Conservation (phyloP, 768 basidiomycete genomes). For the Suillus clintonianus region DNA sequence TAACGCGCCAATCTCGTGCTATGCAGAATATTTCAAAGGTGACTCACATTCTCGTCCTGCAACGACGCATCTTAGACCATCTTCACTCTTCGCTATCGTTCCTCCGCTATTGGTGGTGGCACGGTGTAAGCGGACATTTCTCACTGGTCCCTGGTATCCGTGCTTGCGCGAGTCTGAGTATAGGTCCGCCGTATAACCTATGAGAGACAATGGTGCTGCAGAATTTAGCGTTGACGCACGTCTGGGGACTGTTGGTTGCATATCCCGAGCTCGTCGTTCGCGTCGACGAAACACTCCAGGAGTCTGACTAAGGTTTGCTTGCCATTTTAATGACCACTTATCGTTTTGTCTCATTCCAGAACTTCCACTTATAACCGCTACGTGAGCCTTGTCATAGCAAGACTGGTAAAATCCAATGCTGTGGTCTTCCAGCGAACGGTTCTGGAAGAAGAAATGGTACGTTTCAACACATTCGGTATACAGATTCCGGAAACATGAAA, state of each 20-base stretch:
- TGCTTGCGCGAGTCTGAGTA: slow-evolving; percentile 47
- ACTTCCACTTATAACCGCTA: too few species aligned
- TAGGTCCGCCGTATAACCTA: slow-evolving; percentile 23
- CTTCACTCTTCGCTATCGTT: slow-evolving; percentile 65
- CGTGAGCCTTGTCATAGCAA: too few species aligned
- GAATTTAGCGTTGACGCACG: slow-evolving; percentile 28
- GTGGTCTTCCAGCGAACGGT: too few species aligned
- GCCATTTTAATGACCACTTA: background rate
- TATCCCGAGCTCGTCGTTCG: slow-evolving; percentile 8
- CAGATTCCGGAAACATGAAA: too few species aligned
- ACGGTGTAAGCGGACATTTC: slow-evolving; percentile 61
- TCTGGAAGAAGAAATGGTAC: too few species aligned
- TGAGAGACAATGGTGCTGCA: slow-evolving; percentile 3
- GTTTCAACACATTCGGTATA: too few species aligned
- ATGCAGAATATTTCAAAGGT: background rate
- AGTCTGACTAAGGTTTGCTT: background rate
- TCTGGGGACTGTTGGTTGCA: slow-evolving; percentile 26
- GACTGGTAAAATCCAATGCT: too few species aligned
- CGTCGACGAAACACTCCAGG: background rate
- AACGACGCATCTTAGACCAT: slow-evolving; percentile 67
- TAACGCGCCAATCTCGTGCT: slow-evolving; percentile 10
- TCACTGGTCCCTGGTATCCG: slow-evolving; percentile 44
- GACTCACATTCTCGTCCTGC: slow-evolving; percentile 77
- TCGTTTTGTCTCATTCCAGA: too few species aligned
- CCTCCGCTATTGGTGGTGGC: slow-evolving; percentile 65